These are phyloP conservation scores for Apiospora sp. DNA, from an alignment of 2,329 filamentous ascomycete genomes.

Conservation along the genomic window DNA sequence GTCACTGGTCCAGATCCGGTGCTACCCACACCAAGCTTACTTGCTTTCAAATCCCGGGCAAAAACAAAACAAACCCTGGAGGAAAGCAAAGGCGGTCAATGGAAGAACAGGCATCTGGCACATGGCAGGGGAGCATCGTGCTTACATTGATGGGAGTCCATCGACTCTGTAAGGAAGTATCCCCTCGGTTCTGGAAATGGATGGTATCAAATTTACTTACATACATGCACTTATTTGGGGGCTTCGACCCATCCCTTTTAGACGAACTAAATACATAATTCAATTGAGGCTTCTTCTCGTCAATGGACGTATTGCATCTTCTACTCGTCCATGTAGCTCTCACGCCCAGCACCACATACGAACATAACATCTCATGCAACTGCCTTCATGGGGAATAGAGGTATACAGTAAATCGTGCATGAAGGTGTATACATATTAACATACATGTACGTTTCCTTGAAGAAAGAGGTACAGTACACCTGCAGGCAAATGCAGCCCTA, in stretches of 20 bases:
- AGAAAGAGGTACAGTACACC: neutral
- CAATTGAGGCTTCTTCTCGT: no score
- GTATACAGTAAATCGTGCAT: neutral
- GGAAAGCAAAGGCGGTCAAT: neutral
- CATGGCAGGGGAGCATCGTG: neutral
- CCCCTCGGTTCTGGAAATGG: no score
- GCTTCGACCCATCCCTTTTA: no score
- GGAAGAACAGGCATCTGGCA: neutral
- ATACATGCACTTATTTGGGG: neutral
- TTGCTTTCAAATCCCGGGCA: neutral
- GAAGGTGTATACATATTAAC: neutral
- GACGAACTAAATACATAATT: no score
- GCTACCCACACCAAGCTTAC: neutral
- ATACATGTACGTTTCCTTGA: neutral
- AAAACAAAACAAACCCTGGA: neutral
- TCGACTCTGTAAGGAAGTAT: neutral
- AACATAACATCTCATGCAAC: neutral
- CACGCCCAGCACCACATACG: neutral
- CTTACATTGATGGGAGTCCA: neutral
- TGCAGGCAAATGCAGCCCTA: constrained; percentile 14
- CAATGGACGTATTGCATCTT: neutral
- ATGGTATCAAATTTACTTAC: neutral
- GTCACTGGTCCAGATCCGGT: constrained; percentile 1
- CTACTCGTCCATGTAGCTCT: neutral
- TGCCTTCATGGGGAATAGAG: neutral